These are phyloP conservation scores for Cladorrhinum sp. DNA, from an alignment of 2,329 filamentous ascomycete species.

Conservation along the genomic window DNA sequence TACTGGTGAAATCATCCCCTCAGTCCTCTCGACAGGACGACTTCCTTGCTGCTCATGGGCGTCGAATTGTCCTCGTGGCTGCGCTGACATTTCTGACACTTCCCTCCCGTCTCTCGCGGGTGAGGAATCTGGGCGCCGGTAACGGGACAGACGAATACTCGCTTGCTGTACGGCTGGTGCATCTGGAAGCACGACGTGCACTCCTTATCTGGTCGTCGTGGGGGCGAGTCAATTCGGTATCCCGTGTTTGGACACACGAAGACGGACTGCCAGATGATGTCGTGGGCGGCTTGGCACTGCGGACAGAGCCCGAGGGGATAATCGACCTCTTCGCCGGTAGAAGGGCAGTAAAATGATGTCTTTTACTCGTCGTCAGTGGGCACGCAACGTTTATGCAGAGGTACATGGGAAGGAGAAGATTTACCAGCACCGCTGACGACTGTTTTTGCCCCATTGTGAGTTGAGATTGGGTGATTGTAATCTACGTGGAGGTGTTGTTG, in stretches of 20 bases:
- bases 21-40: not conserved
- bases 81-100: conserved; percentile 23
- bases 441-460: conserved; percentile 23
- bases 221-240: conserved; percentile 25
- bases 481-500: not conserved
- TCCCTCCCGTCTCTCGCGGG: conserved; percentile 26
- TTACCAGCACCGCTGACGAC: conserved; percentile 14
- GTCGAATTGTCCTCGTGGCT: conserved; percentile 27
- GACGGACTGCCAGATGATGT: conserved; percentile 29
- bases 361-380: conserved; percentile 1
- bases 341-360: conserved; percentile 27
- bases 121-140: conserved; percentile 28
- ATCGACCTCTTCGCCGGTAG: conserved; percentile 22
- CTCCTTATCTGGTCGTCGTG: conserved; percentile 21
- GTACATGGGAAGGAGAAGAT: not conserved
- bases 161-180: conserved; percentile 26
- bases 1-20: not conserved
- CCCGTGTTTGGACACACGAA: conserved; percentile 29
- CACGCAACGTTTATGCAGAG: too few species aligned
- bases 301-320: conserved; percentile 24
- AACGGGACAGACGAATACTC: conserved; percentile 28
- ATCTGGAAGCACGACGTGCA: conserved; percentile 28
- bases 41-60: conserved; percentile 22
- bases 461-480: not conserved
- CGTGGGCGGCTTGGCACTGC: conserved; percentile 26